Percentiles rank a stretch among this genome's conserved stretches.
These are phyloP conservation scores for Didymella keratinophila DNA, from an alignment of 2,329 filamentous ascomycete genomes.

Conservation along the genomic window DNA sequence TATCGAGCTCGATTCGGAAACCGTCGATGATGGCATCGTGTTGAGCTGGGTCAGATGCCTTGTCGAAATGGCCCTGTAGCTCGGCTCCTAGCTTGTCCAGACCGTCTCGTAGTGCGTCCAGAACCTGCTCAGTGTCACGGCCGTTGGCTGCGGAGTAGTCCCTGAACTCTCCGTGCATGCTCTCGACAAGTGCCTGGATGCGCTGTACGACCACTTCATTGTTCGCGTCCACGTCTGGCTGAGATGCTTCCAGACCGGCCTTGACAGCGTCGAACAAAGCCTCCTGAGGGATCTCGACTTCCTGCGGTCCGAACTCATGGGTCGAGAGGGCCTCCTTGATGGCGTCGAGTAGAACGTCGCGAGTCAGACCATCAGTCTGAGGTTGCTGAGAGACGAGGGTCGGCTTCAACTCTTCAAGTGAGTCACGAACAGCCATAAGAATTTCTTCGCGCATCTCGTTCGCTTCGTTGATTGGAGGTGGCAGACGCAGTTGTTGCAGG, in stretches of 20 bases:
- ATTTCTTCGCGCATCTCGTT: conserved; percentile 82
- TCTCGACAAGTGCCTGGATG: conserved; percentile 66
- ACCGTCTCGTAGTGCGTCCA: conserved; percentile 87
- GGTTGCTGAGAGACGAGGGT: conserved; percentile 51
- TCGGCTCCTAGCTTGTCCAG: conserved; percentile 80
- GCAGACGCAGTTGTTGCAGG: conserved; percentile 79
- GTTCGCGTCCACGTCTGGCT: conserved; percentile 60
- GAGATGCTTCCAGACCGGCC: conserved; percentile 62
- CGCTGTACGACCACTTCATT: conserved; percentile 67
- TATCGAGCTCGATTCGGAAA: conserved; percentile 70
- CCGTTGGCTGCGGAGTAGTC: conserved; percentile 81
- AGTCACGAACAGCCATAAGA: conserved; percentile 82
- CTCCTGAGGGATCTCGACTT: conserved; percentile 59
- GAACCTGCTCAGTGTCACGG: conserved; percentile 83
- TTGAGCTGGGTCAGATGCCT: conserved; percentile 70
- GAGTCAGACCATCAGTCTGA: conserved; percentile 56
- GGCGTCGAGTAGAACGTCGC: conserved; percentile 64
- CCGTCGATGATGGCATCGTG: conserved; percentile 82
- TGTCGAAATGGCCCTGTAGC: conserved; percentile 82
- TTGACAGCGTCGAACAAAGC: conserved; percentile 66
- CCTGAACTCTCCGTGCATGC: conserved; percentile 72
- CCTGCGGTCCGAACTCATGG: conserved; percentile 52
- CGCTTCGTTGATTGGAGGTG: conserved; percentile 73
- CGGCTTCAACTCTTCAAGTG: conserved; percentile 80
- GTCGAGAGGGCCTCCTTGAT: conserved; percentile 66